Conservation (phyloP, 768 basidiomycete genomes). For the Tricholoma furcatifolium region DNA sequence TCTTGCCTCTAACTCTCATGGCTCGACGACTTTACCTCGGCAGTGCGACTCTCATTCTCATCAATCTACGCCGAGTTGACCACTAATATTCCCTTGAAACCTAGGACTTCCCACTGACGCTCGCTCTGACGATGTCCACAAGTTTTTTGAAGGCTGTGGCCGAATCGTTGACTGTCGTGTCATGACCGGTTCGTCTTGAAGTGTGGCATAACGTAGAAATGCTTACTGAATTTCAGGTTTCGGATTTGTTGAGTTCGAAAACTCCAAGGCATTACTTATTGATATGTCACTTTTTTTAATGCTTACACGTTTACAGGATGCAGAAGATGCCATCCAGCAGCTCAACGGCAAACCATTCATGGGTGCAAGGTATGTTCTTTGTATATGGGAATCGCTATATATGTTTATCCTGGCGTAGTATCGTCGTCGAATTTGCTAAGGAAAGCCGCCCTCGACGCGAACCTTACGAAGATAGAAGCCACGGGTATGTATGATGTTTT, state of each 20-base stretch:
- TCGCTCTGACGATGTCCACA: constrained; percentile 80
- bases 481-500: constrained; percentile 46
- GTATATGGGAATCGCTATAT: neutral
- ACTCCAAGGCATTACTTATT: constrained; percentile 51
- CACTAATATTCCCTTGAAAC: neutral
- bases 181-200: constrained; percentile 75
- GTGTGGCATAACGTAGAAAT: constrained; percentile 12
- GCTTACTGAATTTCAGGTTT: constrained; percentile 58
- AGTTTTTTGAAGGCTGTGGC: constrained; percentile 90
- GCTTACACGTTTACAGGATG: constrained; percentile 58
- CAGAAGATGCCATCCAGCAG: constrained; percentile 87
- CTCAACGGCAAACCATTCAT: constrained; percentile 89
- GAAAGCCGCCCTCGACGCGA: constrained; percentile 87
- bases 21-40: constrained; percentile 85
- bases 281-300: constrained; percentile 1
- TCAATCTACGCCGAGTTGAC: constrained; percentile 1
- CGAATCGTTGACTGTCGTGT: constrained; percentile 88
- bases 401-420: constrained; percentile 42
- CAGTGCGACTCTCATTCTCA: constrained; percentile 44
- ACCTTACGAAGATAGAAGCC: constrained; percentile 56
- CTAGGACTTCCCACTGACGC: constrained; percentile 81
- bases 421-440: constrained; percentile 96
- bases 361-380: constrained; percentile 67
- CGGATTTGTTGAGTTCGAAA: constrained; percentile 97
- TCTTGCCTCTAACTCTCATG: constrained; percentile 54